Evolutionary conservation across 805 yeast species (phyloP).

Genomic region (Zygosaccharomyces lentus): DNA sequence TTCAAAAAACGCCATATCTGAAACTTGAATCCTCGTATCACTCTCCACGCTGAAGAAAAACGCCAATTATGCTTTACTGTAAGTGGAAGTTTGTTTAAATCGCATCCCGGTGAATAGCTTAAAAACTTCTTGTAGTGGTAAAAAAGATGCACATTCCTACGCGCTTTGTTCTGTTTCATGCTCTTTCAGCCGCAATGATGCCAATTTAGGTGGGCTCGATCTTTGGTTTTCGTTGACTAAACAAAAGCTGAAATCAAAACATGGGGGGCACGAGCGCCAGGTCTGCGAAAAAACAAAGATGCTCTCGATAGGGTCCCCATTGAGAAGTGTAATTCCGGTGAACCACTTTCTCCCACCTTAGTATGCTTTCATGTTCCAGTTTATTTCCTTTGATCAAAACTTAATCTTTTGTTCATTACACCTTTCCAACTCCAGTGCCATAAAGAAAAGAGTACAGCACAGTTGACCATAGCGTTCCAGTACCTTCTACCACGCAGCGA

Average conservation of each 20-base stretch:
- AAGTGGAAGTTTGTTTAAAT: slow-evolving; percentile 1
- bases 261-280: slow-evolving; percentile 3
- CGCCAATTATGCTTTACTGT: slow-evolving; percentile 1
- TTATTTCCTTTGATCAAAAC: not conserved
- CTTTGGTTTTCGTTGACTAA: slow-evolving; percentile 3
- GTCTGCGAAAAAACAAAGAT: not conserved
- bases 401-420: not conserved
- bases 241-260: slow-evolving; percentile 5
- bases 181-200: slow-evolving; percentile 10
- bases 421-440: not conserved
- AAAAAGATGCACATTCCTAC: not conserved
- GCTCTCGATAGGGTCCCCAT: not conserved
- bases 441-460: not conserved
- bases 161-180: slow-evolving; percentile 9
- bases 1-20: slow-evolving; percentile 1
- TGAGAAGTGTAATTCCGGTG: slow-evolving; percentile 2
- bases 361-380: not conserved
- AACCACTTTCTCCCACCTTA: not conserved
- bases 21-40: not conserved
- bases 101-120: not conserved
- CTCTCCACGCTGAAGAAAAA: slow-evolving; percentile 1
- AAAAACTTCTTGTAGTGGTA: not conserved
- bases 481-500: not conserved
- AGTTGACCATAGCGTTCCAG: not conserved
- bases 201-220: slow-evolving; percentile 1